phyloP scores from a whole-genome alignment of 495 filamentous ascomycete genomes.

The Achaetomiella virescens region DNA sequence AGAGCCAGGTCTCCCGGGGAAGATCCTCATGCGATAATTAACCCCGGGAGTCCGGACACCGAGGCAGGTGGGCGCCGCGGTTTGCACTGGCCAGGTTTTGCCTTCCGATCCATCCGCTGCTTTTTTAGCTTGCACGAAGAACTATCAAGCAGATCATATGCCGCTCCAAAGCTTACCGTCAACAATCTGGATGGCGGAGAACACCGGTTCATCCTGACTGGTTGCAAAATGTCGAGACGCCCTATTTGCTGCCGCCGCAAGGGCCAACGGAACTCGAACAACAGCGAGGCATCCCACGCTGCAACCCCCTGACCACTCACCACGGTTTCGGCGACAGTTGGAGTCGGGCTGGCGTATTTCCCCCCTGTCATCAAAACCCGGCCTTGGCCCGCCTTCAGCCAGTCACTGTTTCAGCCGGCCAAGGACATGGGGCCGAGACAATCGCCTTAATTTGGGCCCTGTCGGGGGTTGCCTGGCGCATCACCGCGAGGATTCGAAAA shows the following conservation, averaged over 20 bases:
- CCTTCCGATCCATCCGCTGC: background rate
- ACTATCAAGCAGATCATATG: too few relatives aligned
- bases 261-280: background rate
- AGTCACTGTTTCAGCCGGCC: conserved; percentile 31
- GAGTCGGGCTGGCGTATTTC: background rate
- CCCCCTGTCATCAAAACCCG: conserved; percentile 24
- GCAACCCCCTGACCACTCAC: too few relatives aligned
- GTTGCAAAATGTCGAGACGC: background rate
- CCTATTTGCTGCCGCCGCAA: background rate
- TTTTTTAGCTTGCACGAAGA: too few relatives aligned
- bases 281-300: background rate
- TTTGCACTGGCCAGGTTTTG: too few relatives aligned
- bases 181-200: background rate
- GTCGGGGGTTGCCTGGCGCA: conserved; percentile 18
- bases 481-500: conserved; percentile 17
- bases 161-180: too few relatives aligned
- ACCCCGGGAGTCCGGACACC: background rate
- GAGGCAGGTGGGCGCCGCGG: background rate
- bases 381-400: conserved; percentile 22
- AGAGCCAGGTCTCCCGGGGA: background rate
- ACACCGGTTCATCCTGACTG: background rate
- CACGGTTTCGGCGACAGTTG: background rate
- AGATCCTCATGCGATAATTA: conserved; percentile 12
- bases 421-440: conserved; percentile 21
- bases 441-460: conserved; percentile 29